Conservation (phyloP, 2,329 filamentous ascomycete species). For the Aspergillus vadensis region DNA sequence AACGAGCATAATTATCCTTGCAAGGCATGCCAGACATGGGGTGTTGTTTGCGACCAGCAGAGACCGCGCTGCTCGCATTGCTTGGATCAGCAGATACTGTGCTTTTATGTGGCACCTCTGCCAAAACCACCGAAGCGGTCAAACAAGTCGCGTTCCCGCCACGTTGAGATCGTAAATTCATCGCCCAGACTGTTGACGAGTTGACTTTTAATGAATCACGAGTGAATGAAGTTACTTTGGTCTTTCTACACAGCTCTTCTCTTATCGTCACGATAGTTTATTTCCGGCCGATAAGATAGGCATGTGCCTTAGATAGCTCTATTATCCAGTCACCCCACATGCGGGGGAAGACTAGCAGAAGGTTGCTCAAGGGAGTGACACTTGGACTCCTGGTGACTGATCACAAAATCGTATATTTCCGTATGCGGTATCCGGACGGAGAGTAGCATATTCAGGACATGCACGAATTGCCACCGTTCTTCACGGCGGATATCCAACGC, state of each 20-base stretch:
- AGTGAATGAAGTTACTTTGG: constrained; percentile 2
- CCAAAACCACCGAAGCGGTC: constrained; percentile 22
- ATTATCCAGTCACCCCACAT: not conserved
- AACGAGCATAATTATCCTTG: constrained; percentile 17
- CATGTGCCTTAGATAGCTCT: not conserved
- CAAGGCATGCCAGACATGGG: constrained; percentile 33
- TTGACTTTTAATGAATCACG: not conserved
- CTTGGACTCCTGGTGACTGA: not conserved
- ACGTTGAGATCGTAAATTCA: not conserved
- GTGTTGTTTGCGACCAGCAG: constrained; percentile 31
- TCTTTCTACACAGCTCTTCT: not conserved
- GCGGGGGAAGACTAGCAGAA: not conserved
- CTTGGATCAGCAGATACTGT: constrained; percentile 34
- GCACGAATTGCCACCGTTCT: not conserved
- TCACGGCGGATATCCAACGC: not conserved
- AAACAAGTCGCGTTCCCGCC: constrained; percentile 11
- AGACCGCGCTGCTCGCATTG: constrained; percentile 36
- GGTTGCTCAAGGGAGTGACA: not conserved
- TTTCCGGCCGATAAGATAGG: not conserved
- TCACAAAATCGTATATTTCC: not conserved
- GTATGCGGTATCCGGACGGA: not conserved
- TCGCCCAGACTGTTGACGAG: not conserved
- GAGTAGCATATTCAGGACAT: not conserved
- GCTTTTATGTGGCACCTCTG: constrained; percentile 37
- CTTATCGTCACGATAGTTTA: not conserved